Evolutionary conservation across 148 eudicot species (phyloP).

Genomic region (Hydrangea macrophylla): DNA sequence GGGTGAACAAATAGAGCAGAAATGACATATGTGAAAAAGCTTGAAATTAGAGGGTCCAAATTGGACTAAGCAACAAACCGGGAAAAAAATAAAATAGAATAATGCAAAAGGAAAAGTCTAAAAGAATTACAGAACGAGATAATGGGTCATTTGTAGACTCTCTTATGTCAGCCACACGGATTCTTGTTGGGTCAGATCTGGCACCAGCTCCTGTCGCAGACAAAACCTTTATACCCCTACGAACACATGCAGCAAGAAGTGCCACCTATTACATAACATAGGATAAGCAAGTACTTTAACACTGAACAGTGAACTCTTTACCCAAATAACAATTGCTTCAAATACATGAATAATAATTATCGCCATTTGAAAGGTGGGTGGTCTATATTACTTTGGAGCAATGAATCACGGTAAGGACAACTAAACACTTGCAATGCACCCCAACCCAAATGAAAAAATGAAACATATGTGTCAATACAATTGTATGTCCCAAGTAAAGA

Average conservation of each 20-base stretch:
- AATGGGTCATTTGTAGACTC: conserved; percentile 96
- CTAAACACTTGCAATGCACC: background rate
- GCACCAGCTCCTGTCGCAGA: conserved; percentile 99
- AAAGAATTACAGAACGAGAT: conserved; percentile 70
- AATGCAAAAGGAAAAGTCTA: conserved; percentile 7
- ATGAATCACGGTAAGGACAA: background rate
- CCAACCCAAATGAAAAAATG: background rate
- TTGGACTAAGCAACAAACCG: background rate
- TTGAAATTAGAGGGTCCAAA: background rate
- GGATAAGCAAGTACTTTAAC: conserved; percentile 14
- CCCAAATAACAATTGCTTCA: background rate
- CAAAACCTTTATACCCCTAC: conserved; percentile 87
- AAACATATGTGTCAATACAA: background rate
- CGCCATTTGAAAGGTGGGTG: background rate
- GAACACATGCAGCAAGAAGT: conserved; percentile 94
- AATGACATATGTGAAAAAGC: background rate
- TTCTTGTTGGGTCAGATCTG: conserved; percentile 98
- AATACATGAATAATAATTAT: background rate
- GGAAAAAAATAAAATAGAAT: too few relatives aligned
- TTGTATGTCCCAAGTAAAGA: background rate
- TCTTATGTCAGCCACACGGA: conserved; percentile 89
- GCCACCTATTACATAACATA: conserved; percentile 62
- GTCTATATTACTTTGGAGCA: background rate
- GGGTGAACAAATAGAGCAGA: background rate
- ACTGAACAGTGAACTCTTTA: conserved; percentile 2